Base-by-base conservation (phyloP, 2,329 filamentous ascomycete genomes). In the Corinectria fuckeliana region DNA sequence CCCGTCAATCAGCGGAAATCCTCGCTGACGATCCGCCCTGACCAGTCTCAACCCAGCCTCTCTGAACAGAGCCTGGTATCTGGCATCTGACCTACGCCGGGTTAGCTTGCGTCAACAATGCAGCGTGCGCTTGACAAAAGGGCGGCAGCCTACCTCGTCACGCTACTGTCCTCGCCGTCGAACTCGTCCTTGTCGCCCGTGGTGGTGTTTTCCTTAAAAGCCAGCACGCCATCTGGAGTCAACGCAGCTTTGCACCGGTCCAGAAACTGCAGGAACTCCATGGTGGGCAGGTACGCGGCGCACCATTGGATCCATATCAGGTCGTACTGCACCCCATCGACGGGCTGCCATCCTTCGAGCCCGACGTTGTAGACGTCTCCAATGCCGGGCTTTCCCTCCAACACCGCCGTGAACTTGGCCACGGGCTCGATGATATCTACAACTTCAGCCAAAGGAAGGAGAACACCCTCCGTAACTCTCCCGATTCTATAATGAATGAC, bases 241-340 rank as follows among this genome's bases (percentile, higher is more conserved):
- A 79, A 50, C 0, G 60, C 80, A 0, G 74, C 68, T 48, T 81
- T 83, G 72, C 91, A 91, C 23, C 85, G 81, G 55, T 77, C 67
- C 16, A 97, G 76, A 70, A 89, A 96, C 2, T 77, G 78, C 1
- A 90, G 80, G 5, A 97, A 73, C 73, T 95, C 87, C 7, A 75
- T 76, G 72, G 97, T 92, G 0, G 86, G 92, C 52, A 97, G 78
- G 74, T 97, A 90, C 23, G 91, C 91, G 5, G 94, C 76, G 75
- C 93, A 97, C 93, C 93, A 97, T 75, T 97, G 93, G 51, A 86
- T 89, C 91, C 92, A 96, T 61, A 97, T 87, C 42, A 97, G 75
- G 72, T 93, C 90, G 75, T 97, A 97, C 45, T 77, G 74, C 10
- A 75, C 69, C 7, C 71, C 78, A 3, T 76, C 68, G 0, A 69